Base-by-base conservation (phyloP, 2,329 filamentous ascomycete genomes). In the Leptographium wingfieldii region DNA sequence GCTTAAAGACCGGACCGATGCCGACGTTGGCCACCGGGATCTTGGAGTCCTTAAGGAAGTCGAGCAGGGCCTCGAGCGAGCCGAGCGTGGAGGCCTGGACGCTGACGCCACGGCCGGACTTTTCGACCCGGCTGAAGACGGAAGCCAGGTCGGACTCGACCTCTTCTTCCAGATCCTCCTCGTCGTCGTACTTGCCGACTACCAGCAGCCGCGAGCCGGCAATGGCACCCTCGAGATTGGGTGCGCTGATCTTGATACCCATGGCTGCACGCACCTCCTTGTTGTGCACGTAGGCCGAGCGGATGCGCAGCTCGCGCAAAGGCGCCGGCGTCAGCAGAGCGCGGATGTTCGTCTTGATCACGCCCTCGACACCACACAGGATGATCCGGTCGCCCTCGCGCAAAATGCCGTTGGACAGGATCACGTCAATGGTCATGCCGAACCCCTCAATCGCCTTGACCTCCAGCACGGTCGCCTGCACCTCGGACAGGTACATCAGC, bases 391-490 rank as follows among this genome's bases (percentile, higher is more conserved):
- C 94, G 64, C 94, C 94, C 76, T 99, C 94, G 63, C 86, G 84
- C 55, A 99, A 80, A 62, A 96, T 87, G 83, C 94, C 94, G 76
- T 99, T 99, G 61, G 90, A 95, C 59, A 99, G 76, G 67, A 99
- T 87, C 64, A 99, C 92, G 71, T 99, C 94, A 68, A 99, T 97
- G 54, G 94, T 99, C 73, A 96, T 99, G 71, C 94, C 94, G 65
- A 99, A 91, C 75, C 94, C 95, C 73, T 99, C 94, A 64, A 99
- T 96, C 56, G 95, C 90, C 83, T 99, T 99, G 73, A 99, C 94
- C 77, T 99, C 94, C 51, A 99, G 85, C 56, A 99, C 92, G 9
- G 94, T 99, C 72, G 91, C 94, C 75, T 99, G 92, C 31, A 97
- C 90, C 75, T 99, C 94, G 38, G 92, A 94, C 60, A 99, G 83